Base-by-base conservation (phyloP, 768 basidiomycete genomes). In the Mycena vitilis region DNA sequence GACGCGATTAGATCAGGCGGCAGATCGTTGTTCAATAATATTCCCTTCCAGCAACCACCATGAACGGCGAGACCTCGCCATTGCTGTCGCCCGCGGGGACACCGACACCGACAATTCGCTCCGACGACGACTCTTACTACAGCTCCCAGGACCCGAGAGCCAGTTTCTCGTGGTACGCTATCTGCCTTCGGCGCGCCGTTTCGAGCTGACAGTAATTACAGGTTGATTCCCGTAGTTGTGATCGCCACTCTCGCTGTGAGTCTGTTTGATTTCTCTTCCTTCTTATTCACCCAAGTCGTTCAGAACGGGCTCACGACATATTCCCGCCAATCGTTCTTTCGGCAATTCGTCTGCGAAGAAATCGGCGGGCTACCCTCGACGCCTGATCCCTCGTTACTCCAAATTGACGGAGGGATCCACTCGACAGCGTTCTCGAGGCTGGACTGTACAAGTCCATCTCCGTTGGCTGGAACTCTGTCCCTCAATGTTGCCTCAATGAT, bases 291-390 rank as follows among this genome's bases (percentile, higher is more conserved):
- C 7, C 12, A 16, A 7, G 1, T 34, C 7, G 18, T 37, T 20
- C 7, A 69, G 62, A 42, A 58, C 37, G 66, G 60, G 4, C 47
- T 71, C 57, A 63, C 65, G 0, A 51, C 49, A 3, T 56, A 18
- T 20, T 67, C 70, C 18, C 70, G 70, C 6, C 45, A 60, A 20
- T n/a, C 42, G 0, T 60, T 71, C 66, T 68, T 71, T 44, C 66
- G 70, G 1, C 63, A 68, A 65, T 65, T 55, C 22, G 62, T 68
- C 36, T 71, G 70, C 66, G 66, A 71, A 13, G 59, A 68, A 55
- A 23, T 70, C 10, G 69, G 60, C 34, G 54, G 59, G 10, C n/a
- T 61, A 13, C 63, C 64, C 6, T 8, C 60, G 18, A 49, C 56
- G 11, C 68, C 63, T n/a, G 63, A 69, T 57, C 63, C 68, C 9